Conservation (phyloP, 306 rosid genomes). For the Heteromeles arbutifolia region DNA sequence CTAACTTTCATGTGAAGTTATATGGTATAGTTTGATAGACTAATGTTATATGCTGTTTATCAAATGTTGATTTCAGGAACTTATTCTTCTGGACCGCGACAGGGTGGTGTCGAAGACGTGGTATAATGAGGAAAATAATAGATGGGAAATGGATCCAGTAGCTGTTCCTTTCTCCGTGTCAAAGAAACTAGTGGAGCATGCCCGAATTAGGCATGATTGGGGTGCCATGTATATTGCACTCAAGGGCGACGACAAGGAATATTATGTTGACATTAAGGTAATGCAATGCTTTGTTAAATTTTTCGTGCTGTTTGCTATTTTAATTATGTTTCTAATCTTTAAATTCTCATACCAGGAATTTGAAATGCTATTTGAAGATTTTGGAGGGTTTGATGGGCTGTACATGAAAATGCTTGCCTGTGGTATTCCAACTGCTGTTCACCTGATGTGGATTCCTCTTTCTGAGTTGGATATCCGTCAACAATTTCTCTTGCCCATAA, state of each 20-base stretch:
- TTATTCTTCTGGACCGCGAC: slow-evolving; percentile 77
- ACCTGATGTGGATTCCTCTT: slow-evolving; percentile 85
- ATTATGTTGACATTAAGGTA: slow-evolving; percentile 76
- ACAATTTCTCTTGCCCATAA: slow-evolving; percentile 50
- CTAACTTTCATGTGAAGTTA: slow-evolving; percentile 3
- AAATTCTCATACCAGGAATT: slow-evolving; percentile 53
- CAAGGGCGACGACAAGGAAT: slow-evolving; percentile 81
- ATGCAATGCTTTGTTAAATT: slow-evolving; percentile 18
- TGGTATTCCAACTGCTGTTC: slow-evolving; percentile 77
- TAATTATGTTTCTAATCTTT: slow-evolving; percentile 19
- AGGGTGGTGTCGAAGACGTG: slow-evolving; percentile 82
- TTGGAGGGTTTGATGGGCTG: slow-evolving; percentile 93
- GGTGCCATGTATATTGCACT: slow-evolving; percentile 71
- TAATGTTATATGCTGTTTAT: slow-evolving; percentile 6
- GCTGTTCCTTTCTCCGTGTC: slow-evolving; percentile 81
- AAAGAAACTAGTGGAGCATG: slow-evolving; percentile 61
- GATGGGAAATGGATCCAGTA: slow-evolving; percentile 94
- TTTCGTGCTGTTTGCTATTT: slow-evolving; percentile 23
- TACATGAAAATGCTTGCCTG: slow-evolving; percentile 86
- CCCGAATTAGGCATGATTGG: slow-evolving; percentile 87
- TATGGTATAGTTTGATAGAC: slow-evolving; percentile 12
- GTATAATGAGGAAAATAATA: slow-evolving; percentile 72
- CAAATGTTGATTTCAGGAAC: slow-evolving; percentile 50
- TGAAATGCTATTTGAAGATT: slow-evolving; percentile 62
- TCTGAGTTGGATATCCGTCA: slow-evolving; percentile 66